Base-by-base conservation (phyloP, 495 filamentous ascomycete genomes). In the Aspergillus sclerotiicarbonarius region DNA sequence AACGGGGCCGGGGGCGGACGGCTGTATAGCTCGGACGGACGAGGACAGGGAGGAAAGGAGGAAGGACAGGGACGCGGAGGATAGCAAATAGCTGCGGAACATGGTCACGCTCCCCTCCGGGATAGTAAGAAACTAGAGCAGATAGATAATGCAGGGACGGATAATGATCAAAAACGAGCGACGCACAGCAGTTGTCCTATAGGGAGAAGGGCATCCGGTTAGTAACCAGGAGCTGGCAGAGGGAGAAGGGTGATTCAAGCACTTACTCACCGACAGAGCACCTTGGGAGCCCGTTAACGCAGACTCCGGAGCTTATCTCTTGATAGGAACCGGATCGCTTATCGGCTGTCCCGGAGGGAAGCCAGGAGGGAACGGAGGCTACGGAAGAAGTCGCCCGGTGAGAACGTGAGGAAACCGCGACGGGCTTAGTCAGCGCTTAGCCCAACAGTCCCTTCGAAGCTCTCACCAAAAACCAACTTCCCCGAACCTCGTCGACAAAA, bases 1-100 rank as follows among this genome's bases (percentile, higher is more conserved):
- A 55, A 92, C 79, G n/a, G 95, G 90, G 37, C 81, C 72, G 15
- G 87, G 88, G 44, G 92, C 91, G 47, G 82, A 83, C 12, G 94
- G 94, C 69, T 98, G 94, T 59, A 84, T 80, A 63, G 85, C 84
- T 50, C 18, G 33, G 29, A 35, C n/a, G 46, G 12, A 37, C 46
- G 32, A 59, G 45, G 57, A 62, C 51, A 61, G 71, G 56, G 64
- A 63, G 51, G 55, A 60, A 37, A 61, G 67, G 46, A 70, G 63
- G 43, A 57, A 68, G 53, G 53, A 12, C 18, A 53, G 6, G 25
- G 51, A 45, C 31, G 20, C 21, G 20, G 19, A 51, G 9, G 35
- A 21, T n/a, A 44, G 1, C 39, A 20, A 31, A 18, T 29, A 4
- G 1, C 37, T n/a, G 13, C 12, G 37, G n/a, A 29, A 0, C 51